Evolutionary conservation across 495 filamentous ascomycete genomes (phyloP).

Genomic region (Aspergillus homomorphus): DNA sequence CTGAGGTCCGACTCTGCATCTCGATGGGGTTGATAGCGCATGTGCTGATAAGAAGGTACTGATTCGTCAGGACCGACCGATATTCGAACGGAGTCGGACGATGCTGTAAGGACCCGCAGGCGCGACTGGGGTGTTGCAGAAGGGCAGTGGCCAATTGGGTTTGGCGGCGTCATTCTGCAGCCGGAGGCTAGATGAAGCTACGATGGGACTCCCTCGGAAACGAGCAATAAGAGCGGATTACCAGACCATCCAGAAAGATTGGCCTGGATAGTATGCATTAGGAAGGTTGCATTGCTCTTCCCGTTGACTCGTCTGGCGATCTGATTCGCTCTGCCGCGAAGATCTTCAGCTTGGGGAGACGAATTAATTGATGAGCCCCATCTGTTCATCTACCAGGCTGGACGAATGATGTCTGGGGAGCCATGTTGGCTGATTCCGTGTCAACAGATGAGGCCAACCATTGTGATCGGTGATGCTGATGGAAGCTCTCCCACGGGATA

Average conservation of each 20-base stretch:
- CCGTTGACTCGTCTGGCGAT: neutral
- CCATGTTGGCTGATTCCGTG: neutral
- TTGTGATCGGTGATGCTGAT: neutral
- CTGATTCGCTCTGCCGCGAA: slow-evolving; percentile 7
- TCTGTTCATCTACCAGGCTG: neutral
- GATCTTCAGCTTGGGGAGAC: slow-evolving; percentile 4
- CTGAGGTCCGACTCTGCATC: slow-evolving; percentile 7
- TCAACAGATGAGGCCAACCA: neutral
- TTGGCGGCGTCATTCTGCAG: slow-evolving; percentile 6
- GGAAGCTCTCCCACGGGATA: neutral
- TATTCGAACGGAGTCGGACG: slow-evolving; percentile 11
- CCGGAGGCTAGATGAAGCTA: slow-evolving; percentile 5
- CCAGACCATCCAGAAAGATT: neutral
- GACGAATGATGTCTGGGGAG: neutral
- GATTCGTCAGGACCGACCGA: slow-evolving; percentile 26
- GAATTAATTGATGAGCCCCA: neutral
- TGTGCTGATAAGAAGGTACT: slow-evolving; percentile 32
- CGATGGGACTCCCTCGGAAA: slow-evolving; percentile 16
- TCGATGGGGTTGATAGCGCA: slow-evolving; percentile 26
- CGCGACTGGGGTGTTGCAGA: neutral
- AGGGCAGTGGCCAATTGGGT: slow-evolving; percentile 17
- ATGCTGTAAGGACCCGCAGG: slow-evolving; percentile 11
- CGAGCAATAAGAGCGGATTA: slow-evolving; percentile 4
- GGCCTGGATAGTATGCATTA: neutral
- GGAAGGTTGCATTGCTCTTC: slow-evolving; percentile 18